Evolutionary conservation across 2,329 filamentous ascomycete species (phyloP), one percentile per base, ranked within the genome.

Genomic region (Septoria petroselini): DNA sequence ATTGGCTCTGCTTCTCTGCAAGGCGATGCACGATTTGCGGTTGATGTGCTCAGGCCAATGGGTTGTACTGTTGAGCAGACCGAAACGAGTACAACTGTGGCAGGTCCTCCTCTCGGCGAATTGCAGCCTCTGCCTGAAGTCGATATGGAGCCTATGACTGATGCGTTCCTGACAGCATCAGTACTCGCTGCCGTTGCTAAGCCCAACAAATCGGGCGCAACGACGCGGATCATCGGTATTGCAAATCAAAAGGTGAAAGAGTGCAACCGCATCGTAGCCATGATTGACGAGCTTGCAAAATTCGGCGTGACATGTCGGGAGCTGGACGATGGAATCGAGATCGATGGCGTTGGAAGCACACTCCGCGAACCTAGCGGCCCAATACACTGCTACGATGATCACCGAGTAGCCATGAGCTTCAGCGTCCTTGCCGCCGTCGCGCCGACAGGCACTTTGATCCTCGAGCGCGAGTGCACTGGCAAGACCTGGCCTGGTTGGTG

Each of bases 401-500:
- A 98, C 68, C 86, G 93, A 53, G 90, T 98, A 9, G 93, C 93
- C 18, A 98, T 98, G 90, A 96, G 91, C 71, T 95, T 98, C 71
- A 93, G 90, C 58, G 90, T 98, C 5, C 76, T 98, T 12, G 82
- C 89, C 9, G 73, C 88, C 14, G 80, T 85, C 23, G 79, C 86
- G 0, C 84, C 87, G 1, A 70, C 80, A 6, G 79, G 88, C 0
- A 85, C 89, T 0, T 71, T 95, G 12, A 83, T 98, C 43, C 79
- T 88, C 2, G 93, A 98, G 68, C 86, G 90, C 53, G 90, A 95
- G 63, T 98, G 93, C 67, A 88, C 89, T 2, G 91, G 87, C 33
- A 98, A 98, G 76, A 98, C 93, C 2, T 98, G 93, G 93, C 93
- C 93, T 0, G 93, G 91, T 7, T 98, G 93, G 89, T 98, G 93